Base-by-base conservation (phyloP, 108 stramenopile genomes). In the Fragilariopsis cylindrus region DNA sequence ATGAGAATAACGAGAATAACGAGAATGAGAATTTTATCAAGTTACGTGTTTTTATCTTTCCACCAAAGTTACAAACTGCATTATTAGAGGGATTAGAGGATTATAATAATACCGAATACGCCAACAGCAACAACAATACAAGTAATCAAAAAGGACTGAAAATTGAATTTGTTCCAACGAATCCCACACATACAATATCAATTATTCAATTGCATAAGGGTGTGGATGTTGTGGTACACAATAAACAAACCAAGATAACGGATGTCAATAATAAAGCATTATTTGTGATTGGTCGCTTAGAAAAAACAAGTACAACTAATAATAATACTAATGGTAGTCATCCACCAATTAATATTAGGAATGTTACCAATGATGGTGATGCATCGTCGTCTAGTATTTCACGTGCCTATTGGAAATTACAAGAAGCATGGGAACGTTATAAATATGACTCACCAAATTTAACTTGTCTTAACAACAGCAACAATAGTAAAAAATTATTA, bases 381-480 rank as follows among this genome's bases (percentile, higher is more conserved):
- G 44, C 43, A 15, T 18, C 16, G 30, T 18, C 13, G 15, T 18
- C 50, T 68, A 73, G 75, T 52, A 80, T 87, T 69, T 88, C 78
- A 40, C 57, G 89, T 46, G 85, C 89, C 4, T 88, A 79, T 70
- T 71, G 73, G 64, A 90, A 90, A 48, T 60, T 90, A 4, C 54
- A 79, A 48, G 89, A 90, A 69, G 89, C 87, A 3, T 77, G 85
- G 73, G 84, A 86, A 44, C 76, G 87, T 47, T 90, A 90, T 71
- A 5, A 12, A 1, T 9, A 56, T 19, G 50, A 1, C 12, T 13
- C 64, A 43, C 72, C 57, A 13, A 45, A 4, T 12, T 45, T 63
- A 39, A 42, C 40, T 4, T 0, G 39, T 42, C 18, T 21, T 21
- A 7, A 3, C 7, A 13, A 0, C 46, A 18, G 3, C 44, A 21